These are phyloP conservation scores for Colletotrichum sansevieriae DNA, from an alignment of 2,329 filamentous ascomycete genomes.

Conservation along the genomic window DNA sequence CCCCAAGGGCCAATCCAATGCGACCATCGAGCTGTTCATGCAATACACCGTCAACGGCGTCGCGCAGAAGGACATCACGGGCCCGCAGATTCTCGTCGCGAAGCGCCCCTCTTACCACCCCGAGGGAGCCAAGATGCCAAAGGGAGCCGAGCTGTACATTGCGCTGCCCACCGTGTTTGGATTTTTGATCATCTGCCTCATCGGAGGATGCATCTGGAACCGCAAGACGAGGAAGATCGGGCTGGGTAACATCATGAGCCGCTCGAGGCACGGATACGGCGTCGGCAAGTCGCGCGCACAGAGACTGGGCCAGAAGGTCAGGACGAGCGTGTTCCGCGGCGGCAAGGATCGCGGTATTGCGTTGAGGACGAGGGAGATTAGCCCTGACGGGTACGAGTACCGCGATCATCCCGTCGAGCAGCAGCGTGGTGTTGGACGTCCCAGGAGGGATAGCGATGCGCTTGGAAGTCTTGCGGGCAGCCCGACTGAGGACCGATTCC, in stretches of 20 bases:
- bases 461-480: slow-evolving; percentile 64
- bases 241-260: slow-evolving; percentile 66
- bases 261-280: slow-evolving; percentile 60
- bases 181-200: slow-evolving; percentile 59
- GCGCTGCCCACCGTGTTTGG: slow-evolving; percentile 65
- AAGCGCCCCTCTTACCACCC: slow-evolving; percentile 51
- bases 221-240: slow-evolving; percentile 62
- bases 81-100: slow-evolving; percentile 59
- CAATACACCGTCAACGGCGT: slow-evolving; percentile 51
- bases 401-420: slow-evolving; percentile 50
- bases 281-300: slow-evolving; percentile 54
- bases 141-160: slow-evolving; percentile 62
- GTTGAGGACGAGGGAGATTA: slow-evolving; percentile 48
- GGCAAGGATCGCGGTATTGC: slow-evolving; percentile 57
- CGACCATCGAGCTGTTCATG: slow-evolving; percentile 47
- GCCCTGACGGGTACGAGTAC: slow-evolving; percentile 48
- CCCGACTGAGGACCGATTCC: slow-evolving; percentile 58
- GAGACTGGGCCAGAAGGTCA: slow-evolving; percentile 49
- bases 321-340: slow-evolving; percentile 46
- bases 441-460: slow-evolving; percentile 60
- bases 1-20: slow-evolving; percentile 45
- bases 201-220: slow-evolving; percentile 70
- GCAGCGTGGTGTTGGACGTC: slow-evolving; percentile 37
- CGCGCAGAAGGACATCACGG: slow-evolving; percentile 51
- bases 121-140: slow-evolving; percentile 49